These are phyloP conservation scores for Stevia rebaudiana DNA, from an alignment of 140 eudicot genomes.

Conservation along the genomic window DNA sequence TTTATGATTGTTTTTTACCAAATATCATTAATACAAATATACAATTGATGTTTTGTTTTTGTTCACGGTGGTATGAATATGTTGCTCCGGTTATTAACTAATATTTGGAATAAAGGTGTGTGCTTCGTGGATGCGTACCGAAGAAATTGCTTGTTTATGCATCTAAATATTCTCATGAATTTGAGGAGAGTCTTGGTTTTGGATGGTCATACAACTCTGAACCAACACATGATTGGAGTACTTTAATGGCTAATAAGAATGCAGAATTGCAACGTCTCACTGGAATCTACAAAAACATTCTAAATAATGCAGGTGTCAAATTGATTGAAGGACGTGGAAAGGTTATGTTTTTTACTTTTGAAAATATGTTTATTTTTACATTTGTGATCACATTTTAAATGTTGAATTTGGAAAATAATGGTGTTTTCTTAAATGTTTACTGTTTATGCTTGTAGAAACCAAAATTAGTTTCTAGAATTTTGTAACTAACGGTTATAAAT, in stretches of 20 bases:
- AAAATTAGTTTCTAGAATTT: neutral
- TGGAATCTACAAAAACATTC: slow-evolving; percentile 83
- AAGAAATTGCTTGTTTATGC: slow-evolving; percentile 92
- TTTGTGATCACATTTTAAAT: neutral
- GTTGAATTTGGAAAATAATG: neutral
- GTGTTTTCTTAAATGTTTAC: neutral
- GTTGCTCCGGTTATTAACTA: slow-evolving; percentile 15
- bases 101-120: slow-evolving; percentile 60
- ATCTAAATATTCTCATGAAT: slow-evolving; percentile 93
- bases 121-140: slow-evolving; percentile 96
- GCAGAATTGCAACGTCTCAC: slow-evolving; percentile 97
- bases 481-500: neutral
- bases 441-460: neutral
- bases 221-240: slow-evolving; percentile 96
- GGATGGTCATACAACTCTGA: slow-evolving; percentile 92
- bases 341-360: slow-evolving; percentile 42
- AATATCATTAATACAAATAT: neutral
- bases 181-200: slow-evolving; percentile 88
- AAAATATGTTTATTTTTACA: neutral
- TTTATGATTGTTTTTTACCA: slow-evolving; percentile 1
- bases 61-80: slow-evolving; percentile 6
- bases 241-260: slow-evolving; percentile 87
- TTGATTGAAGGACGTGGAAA: slow-evolving; percentile 98
- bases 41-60: slow-evolving; percentile 4
- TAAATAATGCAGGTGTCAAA: slow-evolving; percentile 76